Base-by-base conservation (phyloP, 768 basidiomycete species). In the Rhizopogon salebrosus region DNA sequence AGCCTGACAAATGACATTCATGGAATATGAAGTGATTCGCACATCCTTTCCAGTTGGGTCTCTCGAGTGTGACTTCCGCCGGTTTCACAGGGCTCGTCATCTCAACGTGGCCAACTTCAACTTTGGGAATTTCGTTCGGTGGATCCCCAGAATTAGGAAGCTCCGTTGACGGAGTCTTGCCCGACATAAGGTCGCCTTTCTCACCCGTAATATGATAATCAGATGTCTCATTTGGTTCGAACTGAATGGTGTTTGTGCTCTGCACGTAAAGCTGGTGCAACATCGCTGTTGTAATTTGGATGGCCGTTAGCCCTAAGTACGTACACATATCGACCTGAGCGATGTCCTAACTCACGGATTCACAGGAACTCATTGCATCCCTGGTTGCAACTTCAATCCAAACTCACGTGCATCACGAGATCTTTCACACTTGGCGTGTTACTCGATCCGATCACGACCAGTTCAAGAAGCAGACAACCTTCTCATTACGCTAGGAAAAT, bases 51-150 rank as follows among this genome's bases (percentile, higher is more conserved):
- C 38, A 53, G 46, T 40, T 54, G 22, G 31, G 51, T 55, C 37
- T 39, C 55, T 26, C 27, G 40, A 22, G 23, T 39, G 40, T 10
- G 4, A 13, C 31, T 53, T 61, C 64, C 62, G 53, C 60, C 64
- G 54, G 62, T 64, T 60, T 55, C 67, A 53, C 64, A 57, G 54
- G 54, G 11, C 18, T 53, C 37, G 41, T 34, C 40, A 57, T 53
- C 49, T 60, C 56, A 54, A 56, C 31, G 43, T 54, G 56, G 37
- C 46, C 52, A 35, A 51, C 65, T 34, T 34, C 45, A 46, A 46
- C 31, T 63, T n/a, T 65, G 64, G 56, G 63, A 65, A 63, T 59
- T 27, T 16, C 20, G 46, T 42, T 54, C 41, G 55, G 64, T 52
- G 61, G 55, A 67, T 61, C 64, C 36, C 51, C 39, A 29, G 36